Percentiles rank a stretch among this genome's conserved stretches.
These are phyloP conservation scores for Cinnamomum micranthum DNA, from an alignment of 164 flowering plant genomes.

Conservation along the genomic window DNA sequence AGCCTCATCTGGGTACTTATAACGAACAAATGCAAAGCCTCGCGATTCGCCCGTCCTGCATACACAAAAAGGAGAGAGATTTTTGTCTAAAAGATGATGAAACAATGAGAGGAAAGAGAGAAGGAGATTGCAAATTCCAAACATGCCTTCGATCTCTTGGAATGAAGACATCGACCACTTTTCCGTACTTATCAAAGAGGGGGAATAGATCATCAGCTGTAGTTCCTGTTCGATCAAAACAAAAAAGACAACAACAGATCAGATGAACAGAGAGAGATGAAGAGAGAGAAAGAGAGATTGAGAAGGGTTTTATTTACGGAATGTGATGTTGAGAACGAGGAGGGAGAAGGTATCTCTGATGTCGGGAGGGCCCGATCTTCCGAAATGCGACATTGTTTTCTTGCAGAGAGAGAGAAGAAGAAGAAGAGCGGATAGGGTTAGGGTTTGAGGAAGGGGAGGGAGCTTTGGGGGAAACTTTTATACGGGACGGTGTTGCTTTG, in stretches of 20 bases:
- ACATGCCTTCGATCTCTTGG: slow-evolving; percentile 73
- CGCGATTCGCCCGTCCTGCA: slow-evolving; percentile 75
- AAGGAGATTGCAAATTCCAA: not conserved
- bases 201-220: slow-evolving; percentile 94
- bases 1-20: slow-evolving; percentile 72
- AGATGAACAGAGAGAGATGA: too few species aligned
- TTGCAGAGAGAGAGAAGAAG: not conserved
- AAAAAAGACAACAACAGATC: not conserved
- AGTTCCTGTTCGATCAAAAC: slow-evolving; percentile 49
- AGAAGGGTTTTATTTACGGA: slow-evolving; percentile 44
- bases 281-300: slow-evolving; percentile 1
- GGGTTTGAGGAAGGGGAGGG: too few species aligned
- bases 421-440: too few species aligned
- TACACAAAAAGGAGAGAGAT: not conserved
- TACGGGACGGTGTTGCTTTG: too few species aligned
- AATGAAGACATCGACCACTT: slow-evolving; percentile 93
- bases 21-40: slow-evolving; percentile 76
- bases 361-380: slow-evolving; percentile 95
- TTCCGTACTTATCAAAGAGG: slow-evolving; percentile 83
- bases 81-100: too few species aligned
- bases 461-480: too few species aligned
- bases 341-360: slow-evolving; percentile 94
- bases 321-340: slow-evolving; percentile 96
- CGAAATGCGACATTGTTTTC: slow-evolving; percentile 83
- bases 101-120: too few species aligned